Evolutionary conservation across 2,329 filamentous ascomycete species (phyloP).

Genomic region (Ophiocordyceps unilateralis): DNA sequence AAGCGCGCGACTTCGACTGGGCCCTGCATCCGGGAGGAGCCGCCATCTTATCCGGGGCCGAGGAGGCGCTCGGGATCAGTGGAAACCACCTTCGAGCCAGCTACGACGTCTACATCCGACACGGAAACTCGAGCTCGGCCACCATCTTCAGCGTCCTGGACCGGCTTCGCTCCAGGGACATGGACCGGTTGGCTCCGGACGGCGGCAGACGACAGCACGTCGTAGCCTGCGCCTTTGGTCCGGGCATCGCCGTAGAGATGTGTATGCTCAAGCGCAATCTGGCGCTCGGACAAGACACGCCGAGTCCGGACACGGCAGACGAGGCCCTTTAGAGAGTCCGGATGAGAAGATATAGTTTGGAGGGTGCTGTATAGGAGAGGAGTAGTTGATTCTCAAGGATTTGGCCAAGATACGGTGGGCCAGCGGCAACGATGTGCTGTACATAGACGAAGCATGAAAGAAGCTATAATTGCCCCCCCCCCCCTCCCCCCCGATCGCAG

Average conservation of each 20-base stretch:
- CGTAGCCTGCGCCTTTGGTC: slow-evolving; percentile 52
- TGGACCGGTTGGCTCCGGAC: slow-evolving; percentile 25
- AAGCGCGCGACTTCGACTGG: slow-evolving; percentile 49
- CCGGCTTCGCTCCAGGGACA: slow-evolving; percentile 38
- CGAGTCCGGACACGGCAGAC: not conserved
- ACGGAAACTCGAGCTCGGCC: slow-evolving; percentile 53
- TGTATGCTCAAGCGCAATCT: slow-evolving; percentile 37
- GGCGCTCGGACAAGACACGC: not conserved
- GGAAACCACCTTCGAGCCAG: slow-evolving; percentile 52
- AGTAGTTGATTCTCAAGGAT: too few relatives aligned
- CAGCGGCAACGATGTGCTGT: too few relatives aligned
- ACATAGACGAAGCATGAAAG: not conserved
- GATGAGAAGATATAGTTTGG: too few relatives aligned
- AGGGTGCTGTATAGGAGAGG: too few relatives aligned
- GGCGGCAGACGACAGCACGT: slow-evolving; percentile 39
- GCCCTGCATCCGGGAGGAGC: slow-evolving; percentile 54
- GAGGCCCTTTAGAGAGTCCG: not conserved
- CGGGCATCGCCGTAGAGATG: slow-evolving; percentile 52
- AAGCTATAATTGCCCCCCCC: not conserved
- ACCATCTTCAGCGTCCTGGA: slow-evolving; percentile 54
- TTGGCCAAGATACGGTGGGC: too few relatives aligned
- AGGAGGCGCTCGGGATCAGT: slow-evolving; percentile 30
- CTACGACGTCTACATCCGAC: slow-evolving; percentile 49
- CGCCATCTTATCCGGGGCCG: slow-evolving; percentile 47
- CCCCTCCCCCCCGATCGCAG: too few relatives aligned